Evolutionary conservation across 202 grass and related monocot species (phyloP).

Genomic region (Panicum hallii): DNA sequence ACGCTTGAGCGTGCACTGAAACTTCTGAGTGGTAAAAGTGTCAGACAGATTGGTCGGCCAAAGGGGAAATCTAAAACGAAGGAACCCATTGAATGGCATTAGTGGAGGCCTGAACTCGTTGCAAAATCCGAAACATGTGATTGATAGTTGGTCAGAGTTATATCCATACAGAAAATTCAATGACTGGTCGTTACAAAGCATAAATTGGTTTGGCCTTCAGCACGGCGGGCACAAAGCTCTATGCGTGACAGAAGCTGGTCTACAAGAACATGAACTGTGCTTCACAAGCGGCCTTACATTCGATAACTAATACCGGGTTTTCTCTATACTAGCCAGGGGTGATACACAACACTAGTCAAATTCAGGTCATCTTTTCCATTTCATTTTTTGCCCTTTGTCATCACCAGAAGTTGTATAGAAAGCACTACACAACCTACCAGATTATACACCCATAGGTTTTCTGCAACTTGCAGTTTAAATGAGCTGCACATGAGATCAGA

Average conservation of each 20-base stretch:
- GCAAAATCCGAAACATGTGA: neutral
- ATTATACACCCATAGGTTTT: slow-evolving; percentile 28
- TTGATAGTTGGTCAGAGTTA: neutral
- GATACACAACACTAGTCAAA: neutral
- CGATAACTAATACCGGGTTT: neutral
- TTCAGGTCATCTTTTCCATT: neutral
- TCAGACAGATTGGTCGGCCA: slow-evolving; percentile 73
- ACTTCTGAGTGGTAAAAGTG: slow-evolving; percentile 74
- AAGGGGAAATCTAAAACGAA: slow-evolving; percentile 48
- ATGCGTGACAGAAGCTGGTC: neutral
- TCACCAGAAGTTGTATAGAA: slow-evolving; percentile 38
- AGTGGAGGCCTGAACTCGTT: neutral
- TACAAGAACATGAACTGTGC: neutral
- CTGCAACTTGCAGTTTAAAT: neutral
- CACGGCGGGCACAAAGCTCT: neutral
- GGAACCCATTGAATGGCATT: slow-evolving; percentile 59
- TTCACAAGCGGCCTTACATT: neutral
- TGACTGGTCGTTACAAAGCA: neutral
- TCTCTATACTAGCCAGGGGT: slow-evolving; percentile 14
- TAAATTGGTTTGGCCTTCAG: neutral
- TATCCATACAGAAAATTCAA: slow-evolving; percentile 16
- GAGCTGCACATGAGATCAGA: neutral
- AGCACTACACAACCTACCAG: neutral
- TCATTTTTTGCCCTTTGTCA: slow-evolving; percentile 16
- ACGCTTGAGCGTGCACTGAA: slow-evolving; percentile 68